Base-by-base conservation (phyloP, 148 eudicot species). In the Nepenthes gracilis region DNA sequence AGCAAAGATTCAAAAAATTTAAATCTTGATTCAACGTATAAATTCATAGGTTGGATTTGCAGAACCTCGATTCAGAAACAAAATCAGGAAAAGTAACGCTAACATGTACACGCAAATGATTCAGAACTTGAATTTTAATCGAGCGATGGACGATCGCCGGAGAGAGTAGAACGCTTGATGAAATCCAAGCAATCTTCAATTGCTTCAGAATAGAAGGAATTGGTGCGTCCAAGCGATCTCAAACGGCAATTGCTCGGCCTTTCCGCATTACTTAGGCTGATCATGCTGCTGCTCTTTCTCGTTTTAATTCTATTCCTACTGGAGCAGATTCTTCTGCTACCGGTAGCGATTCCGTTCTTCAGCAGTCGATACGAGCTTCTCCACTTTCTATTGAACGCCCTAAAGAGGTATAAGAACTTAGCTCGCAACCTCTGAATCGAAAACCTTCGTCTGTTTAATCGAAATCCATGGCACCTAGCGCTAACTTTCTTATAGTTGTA, bases 111-210 rank as follows among this genome's bases (percentile, higher is more conserved):
- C 23, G 23, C 23, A 23, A 23, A 23, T 23, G 23, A 23, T 23
- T 23, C 23, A 23, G 23, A 23, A 23, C 23, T 23, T 23, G 23
- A 23, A 23, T 23, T 23, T 23, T 23, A 23, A 23, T 23, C 23
- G 23, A 23, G 23, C 23, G 23, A 23, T 23, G 23, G 59, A 66
- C 47, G 40, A 57, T 66, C 56, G 49, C 35, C 54, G 36, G 57
- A 48, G 4, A 49, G 35, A 35, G 63, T n/a, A 58, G 50, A 54
- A 3, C 69, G 54, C 47, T 58, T 58, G 59, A 66, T 66, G 51
- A 66, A 66, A 23, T 66, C 55, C 48, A 66, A 66, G 40, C 63
- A 66, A 66, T 66, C 69, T 5, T 47, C 55, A 58, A 57, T 58
- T 8, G 69, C 62, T 58, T 58, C 56, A 0, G 62, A 36, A 36